Percentiles rank a stretch among this genome's conserved stretches.
Conservation (phyloP, 768 basidiomycete genomes). For the Chalciporus piperatus region DNA sequence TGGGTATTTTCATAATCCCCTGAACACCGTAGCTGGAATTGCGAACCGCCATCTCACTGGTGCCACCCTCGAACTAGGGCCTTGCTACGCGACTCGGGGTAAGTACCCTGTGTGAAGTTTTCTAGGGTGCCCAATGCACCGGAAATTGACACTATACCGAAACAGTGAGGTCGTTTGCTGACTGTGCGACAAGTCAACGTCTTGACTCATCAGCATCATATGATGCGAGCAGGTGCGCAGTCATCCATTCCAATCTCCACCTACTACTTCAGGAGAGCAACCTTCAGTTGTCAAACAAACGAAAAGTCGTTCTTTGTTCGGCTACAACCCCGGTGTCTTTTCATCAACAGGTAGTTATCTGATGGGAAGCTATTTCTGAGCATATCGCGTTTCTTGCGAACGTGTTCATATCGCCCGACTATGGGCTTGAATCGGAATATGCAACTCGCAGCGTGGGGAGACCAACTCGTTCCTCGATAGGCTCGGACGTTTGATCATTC, state of each 20-base stretch:
- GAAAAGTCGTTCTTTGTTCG: constrained; percentile 10
- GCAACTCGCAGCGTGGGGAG: constrained; percentile 13
- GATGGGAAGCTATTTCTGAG: constrained; percentile 17
- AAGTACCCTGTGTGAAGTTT: neutral
- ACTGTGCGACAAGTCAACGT: neutral
- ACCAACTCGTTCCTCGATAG: constrained; percentile 10
- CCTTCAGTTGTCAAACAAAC: constrained; percentile 14
- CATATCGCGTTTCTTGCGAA: constrained; percentile 12
- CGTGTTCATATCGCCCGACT: constrained; percentile 26
- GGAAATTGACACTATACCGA: constrained; percentile 24
- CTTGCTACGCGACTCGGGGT: too few relatives aligned
- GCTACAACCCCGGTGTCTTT: constrained; percentile 22
- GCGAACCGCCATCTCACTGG: constrained; percentile 4
- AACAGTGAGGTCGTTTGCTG: constrained; percentile 13
- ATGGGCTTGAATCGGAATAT: constrained; percentile 4
- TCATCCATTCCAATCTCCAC: neutral
- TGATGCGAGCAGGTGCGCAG: constrained; percentile 7
- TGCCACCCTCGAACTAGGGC: too few relatives aligned
- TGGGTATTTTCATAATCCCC: constrained; percentile 10
- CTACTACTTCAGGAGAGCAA: constrained; percentile 14
- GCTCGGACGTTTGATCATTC: constrained; percentile 13
- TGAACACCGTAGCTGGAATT: neutral
- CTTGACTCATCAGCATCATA: constrained; percentile 5
- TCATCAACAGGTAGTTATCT: constrained; percentile 22
- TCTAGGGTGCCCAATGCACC: constrained; percentile 4